phyloP scores from a whole-genome alignment of 179 eudicot species.

The Camellia oleifera region DNA sequence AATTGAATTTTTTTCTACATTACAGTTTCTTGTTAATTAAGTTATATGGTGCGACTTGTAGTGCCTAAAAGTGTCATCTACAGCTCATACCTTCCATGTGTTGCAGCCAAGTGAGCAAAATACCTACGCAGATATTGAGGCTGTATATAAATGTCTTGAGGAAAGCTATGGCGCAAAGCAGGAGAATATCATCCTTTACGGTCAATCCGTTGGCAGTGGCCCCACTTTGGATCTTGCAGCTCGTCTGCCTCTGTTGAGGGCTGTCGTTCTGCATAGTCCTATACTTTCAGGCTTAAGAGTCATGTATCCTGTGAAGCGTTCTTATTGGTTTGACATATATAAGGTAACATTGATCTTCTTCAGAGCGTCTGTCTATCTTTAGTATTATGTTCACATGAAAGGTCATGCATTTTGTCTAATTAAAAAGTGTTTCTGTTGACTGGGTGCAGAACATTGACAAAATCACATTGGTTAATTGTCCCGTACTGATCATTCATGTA shows the following conservation, averaged over 20 bases:
- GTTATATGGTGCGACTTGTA: background rate
- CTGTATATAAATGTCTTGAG: conserved; percentile 54
- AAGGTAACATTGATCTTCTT: conserved; percentile 36
- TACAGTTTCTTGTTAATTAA: background rate
- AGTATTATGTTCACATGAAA: background rate
- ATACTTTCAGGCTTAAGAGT: conserved; percentile 64
- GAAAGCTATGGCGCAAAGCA: conserved; percentile 55
- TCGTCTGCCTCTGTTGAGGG: conserved; percentile 61
- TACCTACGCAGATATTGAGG: conserved; percentile 65
- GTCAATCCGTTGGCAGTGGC: conserved; percentile 73
- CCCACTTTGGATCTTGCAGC: conserved; percentile 69
- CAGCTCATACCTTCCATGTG: conserved; percentile 18
- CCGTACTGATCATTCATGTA: conserved; percentile 67
- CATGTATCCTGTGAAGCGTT: conserved; percentile 57
- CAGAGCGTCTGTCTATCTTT: background rate
- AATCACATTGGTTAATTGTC: conserved; percentile 55
- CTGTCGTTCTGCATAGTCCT: conserved; percentile 65
- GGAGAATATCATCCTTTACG: conserved; percentile 59
- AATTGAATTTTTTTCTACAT: background rate
- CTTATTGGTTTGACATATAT: conserved; percentile 68
- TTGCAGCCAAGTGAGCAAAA: conserved; percentile 61
- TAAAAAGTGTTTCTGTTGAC: conserved; percentile 5
- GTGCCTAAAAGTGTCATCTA: background rate
- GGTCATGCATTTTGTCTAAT: background rate
- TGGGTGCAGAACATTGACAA: conserved; percentile 63